Percentiles rank a stretch among this genome's conserved stretches.
These are phyloP conservation scores for Agrostemma githago DNA, from an alignment of 148 eudicot species.

Conservation along the genomic window DNA sequence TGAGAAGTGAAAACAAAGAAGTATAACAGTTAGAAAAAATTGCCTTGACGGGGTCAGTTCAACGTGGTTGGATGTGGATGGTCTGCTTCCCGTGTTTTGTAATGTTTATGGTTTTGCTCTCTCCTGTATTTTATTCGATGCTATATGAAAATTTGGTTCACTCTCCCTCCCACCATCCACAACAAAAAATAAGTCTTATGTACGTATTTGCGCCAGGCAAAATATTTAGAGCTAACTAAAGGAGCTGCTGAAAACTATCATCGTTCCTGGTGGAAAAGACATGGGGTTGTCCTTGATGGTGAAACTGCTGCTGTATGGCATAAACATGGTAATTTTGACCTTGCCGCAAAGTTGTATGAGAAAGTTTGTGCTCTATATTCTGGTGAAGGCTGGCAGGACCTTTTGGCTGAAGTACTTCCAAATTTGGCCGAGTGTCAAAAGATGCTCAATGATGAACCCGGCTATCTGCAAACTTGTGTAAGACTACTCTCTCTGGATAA, in stretches of 20 bases:
- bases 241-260: constrained; percentile 93
- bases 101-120: neutral
- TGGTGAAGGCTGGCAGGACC: constrained; percentile 97
- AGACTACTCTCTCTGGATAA: constrained; percentile 82
- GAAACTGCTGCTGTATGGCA: constrained; percentile 86
- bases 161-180: neutral
- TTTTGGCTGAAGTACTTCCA: constrained; percentile 93
- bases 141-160: neutral
- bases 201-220: constrained; percentile 41
- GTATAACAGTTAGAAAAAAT: neutral
- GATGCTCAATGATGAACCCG: constrained; percentile 84
- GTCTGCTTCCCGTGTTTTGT: neutral
- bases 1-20: neutral
- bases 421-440: constrained; percentile 95
- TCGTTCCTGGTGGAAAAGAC: constrained; percentile 96
- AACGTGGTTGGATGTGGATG: neutral
- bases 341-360: constrained; percentile 84
- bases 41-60: neutral
- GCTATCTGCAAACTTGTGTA: constrained; percentile 89
- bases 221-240: constrained; percentile 79
- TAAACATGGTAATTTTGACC: constrained; percentile 71
- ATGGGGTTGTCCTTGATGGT: constrained; percentile 96
- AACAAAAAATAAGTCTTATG: neutral
- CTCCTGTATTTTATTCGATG: neutral
- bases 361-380: constrained; percentile 96